Percentiles rank a stretch among this genome's conserved stretches.
Evolutionary conservation across 352 stramenopile species (phyloP).

Genomic region (Phytopythium delawarense): DNA sequence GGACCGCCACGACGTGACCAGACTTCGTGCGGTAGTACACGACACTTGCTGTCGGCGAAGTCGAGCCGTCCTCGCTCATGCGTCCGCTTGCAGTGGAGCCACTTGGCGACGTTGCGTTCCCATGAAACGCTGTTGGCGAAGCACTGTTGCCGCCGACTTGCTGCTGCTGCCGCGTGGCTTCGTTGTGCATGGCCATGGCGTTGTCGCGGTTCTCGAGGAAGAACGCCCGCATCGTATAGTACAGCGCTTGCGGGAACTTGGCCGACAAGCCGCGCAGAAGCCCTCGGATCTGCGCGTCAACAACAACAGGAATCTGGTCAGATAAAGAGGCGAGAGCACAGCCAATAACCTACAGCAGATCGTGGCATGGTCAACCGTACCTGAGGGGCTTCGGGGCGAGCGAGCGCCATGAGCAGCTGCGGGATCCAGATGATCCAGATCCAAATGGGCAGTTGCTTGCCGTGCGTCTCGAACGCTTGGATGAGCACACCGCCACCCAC

Average conservation of each 20-base stretch:
- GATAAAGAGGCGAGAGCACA: not conserved
- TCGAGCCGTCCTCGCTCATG: not conserved
- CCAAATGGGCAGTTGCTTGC: constrained; percentile 94
- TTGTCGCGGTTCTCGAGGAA: constrained; percentile 97
- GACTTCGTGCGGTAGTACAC: constrained; percentile 83
- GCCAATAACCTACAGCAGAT: not conserved
- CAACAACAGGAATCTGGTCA: not conserved
- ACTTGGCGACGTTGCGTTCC: not conserved
- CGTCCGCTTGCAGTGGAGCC: constrained; percentile 7
- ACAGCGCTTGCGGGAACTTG: constrained; percentile 97
- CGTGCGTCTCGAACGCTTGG: constrained; percentile 91
- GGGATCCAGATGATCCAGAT: constrained; percentile 99
- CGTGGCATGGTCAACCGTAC: constrained; percentile 7
- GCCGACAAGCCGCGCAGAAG: constrained; percentile 77
- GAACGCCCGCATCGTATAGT: constrained; percentile 98
- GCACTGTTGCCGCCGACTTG: constrained; percentile 8
- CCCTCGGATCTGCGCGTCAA: constrained; percentile 55
- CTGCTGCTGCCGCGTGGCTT: constrained; percentile 22
- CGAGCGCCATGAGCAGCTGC: constrained; percentile 95
- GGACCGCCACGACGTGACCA: constrained; percentile 72
- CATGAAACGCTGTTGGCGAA: constrained; percentile 17
- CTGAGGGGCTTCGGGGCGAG: constrained; percentile 85
- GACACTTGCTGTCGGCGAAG: constrained; percentile 17
- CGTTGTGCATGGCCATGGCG: constrained; percentile 44
- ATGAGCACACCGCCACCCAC: constrained; percentile 48